These are phyloP conservation scores for Raffaelea albimanens DNA, from an alignment of 2,329 filamentous ascomycete species.

Conservation along the genomic window DNA sequence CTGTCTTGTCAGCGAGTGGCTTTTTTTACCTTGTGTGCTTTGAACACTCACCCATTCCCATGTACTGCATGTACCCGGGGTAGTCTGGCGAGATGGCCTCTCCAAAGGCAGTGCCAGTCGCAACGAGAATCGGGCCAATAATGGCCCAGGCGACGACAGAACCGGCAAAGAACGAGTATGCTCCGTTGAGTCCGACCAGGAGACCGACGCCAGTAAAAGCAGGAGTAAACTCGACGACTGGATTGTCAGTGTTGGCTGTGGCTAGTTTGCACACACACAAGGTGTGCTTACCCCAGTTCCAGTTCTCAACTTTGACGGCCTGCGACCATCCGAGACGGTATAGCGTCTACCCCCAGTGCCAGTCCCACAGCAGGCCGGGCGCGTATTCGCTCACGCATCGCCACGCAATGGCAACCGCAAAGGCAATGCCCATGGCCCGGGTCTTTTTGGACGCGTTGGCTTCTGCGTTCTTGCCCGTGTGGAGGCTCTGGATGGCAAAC, in stretches of 20 bases:
- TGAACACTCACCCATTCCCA: constrained; percentile 8
- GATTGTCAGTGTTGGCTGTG: neutral
- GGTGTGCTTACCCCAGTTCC: constrained; percentile 38
- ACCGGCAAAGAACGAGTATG: constrained; percentile 47
- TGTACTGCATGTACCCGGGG: constrained; percentile 11
- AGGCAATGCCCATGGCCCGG: constrained; percentile 42
- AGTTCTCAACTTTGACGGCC: constrained; percentile 46
- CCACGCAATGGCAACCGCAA: constrained; percentile 37
- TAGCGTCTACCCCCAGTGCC: constrained; percentile 25
- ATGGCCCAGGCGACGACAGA: constrained; percentile 46
- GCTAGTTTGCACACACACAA: too few relatives aligned
- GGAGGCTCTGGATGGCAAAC: constrained; percentile 55
- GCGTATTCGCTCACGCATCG: constrained; percentile 51
- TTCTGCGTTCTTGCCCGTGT: constrained; percentile 42
- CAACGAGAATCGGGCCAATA: constrained; percentile 35
- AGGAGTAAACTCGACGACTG: constrained; percentile 45
- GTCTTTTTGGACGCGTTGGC: constrained; percentile 45
- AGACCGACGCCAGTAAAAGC: constrained; percentile 50
- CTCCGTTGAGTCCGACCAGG: constrained; percentile 43
- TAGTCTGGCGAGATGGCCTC: constrained; percentile 2
- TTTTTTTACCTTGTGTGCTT: neutral
- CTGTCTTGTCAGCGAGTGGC: too few relatives aligned
- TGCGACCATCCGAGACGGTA: constrained; percentile 6
- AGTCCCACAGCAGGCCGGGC: constrained; percentile 50
- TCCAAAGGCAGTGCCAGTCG: constrained; percentile 31